A percentile compares a stretch with the other conserved stretches of the same genome.
phyloP scores from a whole-genome alignment of 805 yeast genomes.

The Torulaspora indica region DNA sequence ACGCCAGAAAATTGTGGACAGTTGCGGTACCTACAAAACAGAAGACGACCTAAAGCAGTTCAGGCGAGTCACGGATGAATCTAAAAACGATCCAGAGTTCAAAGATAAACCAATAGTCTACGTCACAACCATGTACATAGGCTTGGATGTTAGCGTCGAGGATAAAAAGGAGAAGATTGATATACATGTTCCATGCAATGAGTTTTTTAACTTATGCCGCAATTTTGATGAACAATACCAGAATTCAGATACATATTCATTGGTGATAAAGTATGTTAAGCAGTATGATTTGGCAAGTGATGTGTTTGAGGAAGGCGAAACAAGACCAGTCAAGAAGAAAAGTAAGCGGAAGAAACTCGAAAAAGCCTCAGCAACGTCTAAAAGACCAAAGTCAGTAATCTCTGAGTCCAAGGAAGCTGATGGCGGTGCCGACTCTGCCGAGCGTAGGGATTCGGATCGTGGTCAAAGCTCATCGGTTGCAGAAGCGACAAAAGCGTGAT shows the following conservation, averaged over 20 bases:
- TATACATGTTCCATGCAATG: conserved; percentile 84
- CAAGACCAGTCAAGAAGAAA: conserved; percentile 58
- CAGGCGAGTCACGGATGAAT: conserved; percentile 36
- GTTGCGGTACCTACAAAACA: conserved; percentile 58
- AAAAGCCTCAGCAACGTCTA: conserved; percentile 17
- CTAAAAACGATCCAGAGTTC: conserved; percentile 33
- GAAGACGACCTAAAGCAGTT: conserved; percentile 38
- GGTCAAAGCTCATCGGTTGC: conserved; percentile 11
- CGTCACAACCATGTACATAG: conserved; percentile 75
- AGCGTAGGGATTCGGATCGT: conserved; percentile 5
- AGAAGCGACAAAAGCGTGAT: conserved; percentile 16
- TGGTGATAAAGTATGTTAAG: conserved; percentile 70
- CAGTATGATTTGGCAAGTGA: conserved; percentile 77
- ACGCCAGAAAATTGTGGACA: conserved; percentile 50
- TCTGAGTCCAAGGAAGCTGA: conserved; percentile 5
- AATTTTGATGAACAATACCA: conserved; percentile 65
- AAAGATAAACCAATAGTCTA: conserved; percentile 41
- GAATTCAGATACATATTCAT: conserved; percentile 45
- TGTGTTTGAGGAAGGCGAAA: conserved; percentile 77
- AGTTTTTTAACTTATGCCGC: conserved; percentile 76
- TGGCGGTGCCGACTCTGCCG: not conserved
- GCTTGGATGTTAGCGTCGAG: conserved; percentile 50
- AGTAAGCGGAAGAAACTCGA: conserved; percentile 49
- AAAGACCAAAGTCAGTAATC: conserved; percentile 35
- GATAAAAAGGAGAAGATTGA: conserved; percentile 64